These are phyloP conservation scores for Tulasnella sp. DNA, from an alignment of 768 basidiomycete species.

Conservation along the genomic window DNA sequence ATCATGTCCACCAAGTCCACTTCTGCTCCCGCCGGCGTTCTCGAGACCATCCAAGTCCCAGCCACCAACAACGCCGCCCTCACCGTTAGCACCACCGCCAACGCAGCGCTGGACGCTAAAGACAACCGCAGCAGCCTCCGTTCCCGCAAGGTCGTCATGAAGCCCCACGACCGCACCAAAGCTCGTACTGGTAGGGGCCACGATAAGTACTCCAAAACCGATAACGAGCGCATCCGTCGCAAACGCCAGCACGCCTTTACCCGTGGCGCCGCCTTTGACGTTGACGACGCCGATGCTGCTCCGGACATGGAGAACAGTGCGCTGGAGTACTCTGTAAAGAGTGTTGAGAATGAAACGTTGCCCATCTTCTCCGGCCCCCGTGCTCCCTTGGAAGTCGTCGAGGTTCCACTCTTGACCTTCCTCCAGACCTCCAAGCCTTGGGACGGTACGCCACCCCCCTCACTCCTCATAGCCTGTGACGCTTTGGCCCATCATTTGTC, in stretches of 20 bases:
- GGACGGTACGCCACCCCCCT: slow-evolving; percentile 10
- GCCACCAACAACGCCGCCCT: slow-evolving; percentile 11
- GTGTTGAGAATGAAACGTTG: not conserved
- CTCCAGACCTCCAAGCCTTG: slow-evolving; percentile 11
- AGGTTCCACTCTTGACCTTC: slow-evolving; percentile 14
- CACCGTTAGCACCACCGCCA: slow-evolving; percentile 7
- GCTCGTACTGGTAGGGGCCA: slow-evolving; percentile 1
- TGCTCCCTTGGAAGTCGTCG: slow-evolving; percentile 3
- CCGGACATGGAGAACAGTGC: not conserved
- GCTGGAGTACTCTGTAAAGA: not conserved
- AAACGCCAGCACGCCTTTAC: slow-evolving; percentile 3
- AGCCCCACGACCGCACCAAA: slow-evolving; percentile 24
- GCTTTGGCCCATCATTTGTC: not conserved
- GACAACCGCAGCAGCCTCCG: slow-evolving; percentile 16
- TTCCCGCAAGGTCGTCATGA: slow-evolving; percentile 17
- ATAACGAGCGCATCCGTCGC: slow-evolving; percentile 1
- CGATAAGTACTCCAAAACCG: slow-evolving; percentile 6
- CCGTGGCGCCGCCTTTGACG: slow-evolving; percentile 4
- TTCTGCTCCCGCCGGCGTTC: slow-evolving; percentile 5
- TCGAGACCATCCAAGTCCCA: slow-evolving; percentile 18
- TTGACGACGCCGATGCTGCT: not conserved
- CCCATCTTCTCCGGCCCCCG: not conserved
- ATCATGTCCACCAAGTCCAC: slow-evolving; percentile 11
- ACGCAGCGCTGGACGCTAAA: slow-evolving; percentile 12
- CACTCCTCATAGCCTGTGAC: not conserved